Base-by-base conservation (phyloP, 2,329 filamentous ascomycete genomes). In the Monosporascus sp. region DNA sequence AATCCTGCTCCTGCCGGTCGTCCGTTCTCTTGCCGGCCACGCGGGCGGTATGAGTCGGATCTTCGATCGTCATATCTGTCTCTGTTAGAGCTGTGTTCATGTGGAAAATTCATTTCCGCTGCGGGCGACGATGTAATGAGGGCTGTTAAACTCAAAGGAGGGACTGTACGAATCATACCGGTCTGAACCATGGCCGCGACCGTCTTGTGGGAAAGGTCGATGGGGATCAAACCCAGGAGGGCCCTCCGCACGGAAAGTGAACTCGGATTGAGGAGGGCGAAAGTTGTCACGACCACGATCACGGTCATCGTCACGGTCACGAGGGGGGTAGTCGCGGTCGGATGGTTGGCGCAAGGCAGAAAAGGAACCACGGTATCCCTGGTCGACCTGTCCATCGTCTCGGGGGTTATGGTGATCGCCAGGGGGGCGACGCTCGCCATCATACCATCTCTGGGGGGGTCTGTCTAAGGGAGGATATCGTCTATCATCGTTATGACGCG, bases 191-290 rank as follows among this genome's bases (percentile, higher is more conserved):
- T 18, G 18, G 20, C 20, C 48, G 24, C 51, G 52, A 45, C 57
- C 50, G 18, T 58, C 55, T 47, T 57, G 44, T 3, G 52, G 53
- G 25, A 55, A 57, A 11, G 69, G 68, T 7, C 67, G 60, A 51
- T 72, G 73, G 6, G 64, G 66, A 35, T 71, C 66, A 17, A 83
- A 68, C 5, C 79, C 79, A 0, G 74, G 59, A 3, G 81, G 80
- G 49, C 77, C 78, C 11, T 81, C 74, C 43, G 77, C 68, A 7
- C 77, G 77, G 54, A 84, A 85, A 1, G 77, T 79, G 61, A 85
- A 85, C 49, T 83, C 79, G 38, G 79, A 66, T 49, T 72, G 72
- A 11, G 74, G 74, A 7, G 70, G 71, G 1, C 64, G 67, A 48
- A 67, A 67, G 36, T 67, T 61, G 24, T 64, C 57, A 20, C 55